Evolutionary conservation across 2,329 filamentous ascomycete genomes (phyloP).

Genomic region (Arthrobotrys entomopaga): DNA sequence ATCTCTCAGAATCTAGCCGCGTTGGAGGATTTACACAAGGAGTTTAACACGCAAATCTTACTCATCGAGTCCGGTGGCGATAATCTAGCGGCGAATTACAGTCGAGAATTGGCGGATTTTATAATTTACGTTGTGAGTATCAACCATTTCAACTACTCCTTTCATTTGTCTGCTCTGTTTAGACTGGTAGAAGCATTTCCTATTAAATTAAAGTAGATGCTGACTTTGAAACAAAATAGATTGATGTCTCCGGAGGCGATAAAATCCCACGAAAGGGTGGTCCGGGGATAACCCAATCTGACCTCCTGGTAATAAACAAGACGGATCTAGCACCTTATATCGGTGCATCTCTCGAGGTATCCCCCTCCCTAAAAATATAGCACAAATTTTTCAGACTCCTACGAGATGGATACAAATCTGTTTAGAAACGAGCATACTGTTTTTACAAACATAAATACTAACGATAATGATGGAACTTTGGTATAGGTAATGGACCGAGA

Average conservation of each 20-base stretch:
- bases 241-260: conserved; percentile 94
- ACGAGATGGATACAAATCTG: no score
- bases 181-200: no score
- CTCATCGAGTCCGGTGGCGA: conserved; percentile 96
- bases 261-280: conserved; percentile 97
- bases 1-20: conserved; percentile 93
- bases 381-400: no score
- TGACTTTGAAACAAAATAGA: conserved; percentile 62
- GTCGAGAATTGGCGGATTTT: conserved; percentile 90
- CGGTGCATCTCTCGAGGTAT: conserved; percentile 80
- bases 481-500: conserved; percentile 84
- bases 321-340: conserved; percentile 91
- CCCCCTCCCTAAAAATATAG: no score
- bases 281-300: conserved; percentile 95
- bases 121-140: conserved; percentile 82
- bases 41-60: conserved; percentile 82
- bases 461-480: not conserved
- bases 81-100: conserved; percentile 97
- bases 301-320: conserved; percentile 95
- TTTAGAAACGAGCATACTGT: no score
- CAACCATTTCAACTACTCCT: no score
- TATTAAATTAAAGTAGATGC: not conserved
- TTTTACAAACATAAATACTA: conserved; percentile 2
- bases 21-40: conserved; percentile 84
- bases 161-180: no score